Base-by-base conservation (phyloP, 495 filamentous ascomycete genomes). In the Annulohypoxylon bovei region DNA sequence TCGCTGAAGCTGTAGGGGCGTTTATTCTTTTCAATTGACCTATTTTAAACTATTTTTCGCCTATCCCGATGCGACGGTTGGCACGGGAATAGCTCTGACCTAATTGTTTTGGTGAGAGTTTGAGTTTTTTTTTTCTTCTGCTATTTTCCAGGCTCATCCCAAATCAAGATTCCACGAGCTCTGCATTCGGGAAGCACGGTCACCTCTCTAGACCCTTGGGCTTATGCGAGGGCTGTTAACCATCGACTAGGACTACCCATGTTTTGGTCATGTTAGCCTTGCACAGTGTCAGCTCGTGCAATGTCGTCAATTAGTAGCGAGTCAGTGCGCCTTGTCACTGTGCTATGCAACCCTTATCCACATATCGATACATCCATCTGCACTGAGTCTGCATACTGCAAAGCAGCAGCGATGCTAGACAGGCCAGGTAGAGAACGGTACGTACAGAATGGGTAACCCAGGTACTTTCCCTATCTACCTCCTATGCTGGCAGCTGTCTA, bases 101-200 rank as follows among this genome's bases (percentile, higher is more conserved):
- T 61, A 62, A 53, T 60, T 58, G 16, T 54, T 70, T 63, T 52
- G 54, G 47, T 70, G 63, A 64, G 64, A 35, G 16, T 42, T 33
- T 56, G 64, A 35, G 16, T 42, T 33, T 56, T 40, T 28, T 50
- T 50, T 40, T 42, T 47, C 57, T 40, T 7, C 20, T 46, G 2
- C 35, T 54, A 22, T 14, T 44, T 57, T 27, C 37, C 65, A 65
- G 47, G 68, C 42, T 56, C 23, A 39, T 64, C 65, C 65, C 54
- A 68, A 72, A 72, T 72, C 70, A 72, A 72, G 70, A 72, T 72
- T 72, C 70, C 65, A 37, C 25, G 20, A 68, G 65, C 69, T 72
- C 69, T 72, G 55, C 65, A 65, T 72, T 68, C 70, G 65, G 70
- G 70, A 72, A 68, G 65, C 70, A 72, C 65, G 61, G 65, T 68